A percentile compares a stretch with the other conserved stretches of the same genome.
Conservation (phyloP, 2,329 filamentous ascomycete genomes). For the Aspergillus unguis region DNA sequence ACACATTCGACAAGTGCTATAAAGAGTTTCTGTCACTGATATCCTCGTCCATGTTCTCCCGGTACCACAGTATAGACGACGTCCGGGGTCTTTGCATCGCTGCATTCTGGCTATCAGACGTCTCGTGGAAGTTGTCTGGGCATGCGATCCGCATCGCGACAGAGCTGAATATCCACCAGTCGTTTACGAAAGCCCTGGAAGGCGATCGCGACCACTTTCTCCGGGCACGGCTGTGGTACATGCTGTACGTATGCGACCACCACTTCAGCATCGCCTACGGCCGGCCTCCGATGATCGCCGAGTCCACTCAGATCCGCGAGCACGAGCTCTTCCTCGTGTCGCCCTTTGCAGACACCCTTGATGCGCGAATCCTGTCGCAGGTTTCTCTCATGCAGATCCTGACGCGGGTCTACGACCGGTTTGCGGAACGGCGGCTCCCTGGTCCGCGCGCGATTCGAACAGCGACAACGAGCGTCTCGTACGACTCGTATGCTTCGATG, state of each 20-base stretch:
- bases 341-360: background rate
- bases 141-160: constrained; percentile 23
- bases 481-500: background rate
- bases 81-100: constrained; percentile 48
- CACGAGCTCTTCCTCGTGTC: background rate
- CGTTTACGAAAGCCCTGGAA: constrained; percentile 22
- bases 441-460: background rate
- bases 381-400: background rate
- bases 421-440: background rate
- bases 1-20: background rate
- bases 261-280: constrained; percentile 39
- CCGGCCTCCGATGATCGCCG: constrained; percentile 28
- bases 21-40: background rate
- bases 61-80: constrained; percentile 29
- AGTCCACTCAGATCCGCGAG: background rate
- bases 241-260: constrained; percentile 39
- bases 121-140: constrained; percentile 27
- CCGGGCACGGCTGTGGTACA: constrained; percentile 30
- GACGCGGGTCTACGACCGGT: background rate
- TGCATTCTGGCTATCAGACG: constrained; percentile 49
- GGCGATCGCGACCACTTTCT: constrained; percentile 22
- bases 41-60: background rate
- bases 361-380: background rate
- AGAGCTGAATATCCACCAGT: constrained; percentile 24
- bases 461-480: background rate